Percentiles rank a stretch among this genome's conserved stretches.
phyloP scores from a whole-genome alignment of 805 yeast genomes.

The Metschnikowia similis region DNA sequence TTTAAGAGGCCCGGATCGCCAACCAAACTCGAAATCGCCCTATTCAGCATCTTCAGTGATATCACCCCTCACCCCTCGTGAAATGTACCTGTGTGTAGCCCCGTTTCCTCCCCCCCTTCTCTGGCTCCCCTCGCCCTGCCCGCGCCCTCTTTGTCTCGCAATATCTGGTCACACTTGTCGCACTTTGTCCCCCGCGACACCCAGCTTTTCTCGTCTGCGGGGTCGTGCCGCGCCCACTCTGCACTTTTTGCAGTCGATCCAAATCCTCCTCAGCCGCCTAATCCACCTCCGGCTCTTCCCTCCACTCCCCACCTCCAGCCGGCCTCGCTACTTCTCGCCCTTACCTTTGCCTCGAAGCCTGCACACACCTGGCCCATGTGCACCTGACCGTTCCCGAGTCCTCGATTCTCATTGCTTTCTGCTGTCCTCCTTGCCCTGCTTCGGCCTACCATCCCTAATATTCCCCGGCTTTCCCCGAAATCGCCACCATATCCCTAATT shows the following conservation, averaged over 20 bases:
- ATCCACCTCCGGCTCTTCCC: neutral
- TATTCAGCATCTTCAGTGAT: no score
- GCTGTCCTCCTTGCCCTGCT: neutral
- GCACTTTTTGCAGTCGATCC: conserved; percentile 18
- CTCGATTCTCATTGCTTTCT: no score
- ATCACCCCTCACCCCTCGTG: no score
- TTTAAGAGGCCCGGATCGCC: neutral
- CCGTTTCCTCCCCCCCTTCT: neutral
- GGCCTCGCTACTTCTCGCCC: neutral
- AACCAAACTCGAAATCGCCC: no score
- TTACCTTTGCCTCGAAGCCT: no score
- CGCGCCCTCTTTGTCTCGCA: neutral
- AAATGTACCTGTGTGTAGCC: neutral
- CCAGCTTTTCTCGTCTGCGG: neutral
- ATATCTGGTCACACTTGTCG: neutral
- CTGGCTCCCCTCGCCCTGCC: neutral
- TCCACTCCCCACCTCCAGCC: neutral
- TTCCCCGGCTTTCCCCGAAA: neutral
- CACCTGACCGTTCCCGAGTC: no score
- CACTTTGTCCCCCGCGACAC: neutral
- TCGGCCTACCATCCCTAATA: neutral
- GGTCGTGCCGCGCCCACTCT: conserved; percentile 6
- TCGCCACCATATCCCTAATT: neutral
- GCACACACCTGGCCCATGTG: no score
- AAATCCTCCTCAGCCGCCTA: neutral